Percentiles rank a stretch among this genome's conserved stretches.
Conservation (phyloP, 208 protist genomes). For the Trypanosoma rangeli region DNA sequence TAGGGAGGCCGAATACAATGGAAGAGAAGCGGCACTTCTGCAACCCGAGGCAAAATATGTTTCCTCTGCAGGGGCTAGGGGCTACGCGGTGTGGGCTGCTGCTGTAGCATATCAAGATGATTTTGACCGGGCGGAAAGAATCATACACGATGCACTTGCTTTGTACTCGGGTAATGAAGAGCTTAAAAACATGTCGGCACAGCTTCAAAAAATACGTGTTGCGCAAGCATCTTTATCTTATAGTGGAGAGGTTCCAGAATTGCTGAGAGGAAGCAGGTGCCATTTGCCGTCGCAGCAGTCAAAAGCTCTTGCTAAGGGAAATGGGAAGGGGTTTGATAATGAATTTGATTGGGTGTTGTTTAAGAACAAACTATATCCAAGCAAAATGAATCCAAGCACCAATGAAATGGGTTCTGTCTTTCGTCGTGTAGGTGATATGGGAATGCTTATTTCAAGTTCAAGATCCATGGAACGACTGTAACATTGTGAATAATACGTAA, state of each 20-base stretch:
- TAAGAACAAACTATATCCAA: conserved; percentile 80
- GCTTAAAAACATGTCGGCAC: conserved; percentile 27
- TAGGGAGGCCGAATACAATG: conserved; percentile 78
- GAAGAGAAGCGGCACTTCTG: conserved; percentile 66
- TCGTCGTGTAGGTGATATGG: conserved; percentile 76
- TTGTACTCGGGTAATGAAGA: conserved; percentile 38
- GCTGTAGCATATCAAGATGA: conserved; percentile 85
- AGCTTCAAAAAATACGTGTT: conserved; percentile 26
- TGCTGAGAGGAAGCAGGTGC: conserved; percentile 26
- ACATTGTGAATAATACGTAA: neutral
- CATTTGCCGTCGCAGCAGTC: conserved; percentile 53
- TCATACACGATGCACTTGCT: conserved; percentile 66
- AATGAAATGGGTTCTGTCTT: conserved; percentile 90
- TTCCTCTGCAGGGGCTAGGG: conserved; percentile 27
- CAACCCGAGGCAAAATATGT: conserved; percentile 28
- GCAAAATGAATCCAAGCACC: conserved; percentile 77
- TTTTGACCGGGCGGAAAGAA: conserved; percentile 52
- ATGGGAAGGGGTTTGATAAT: conserved; percentile 76
- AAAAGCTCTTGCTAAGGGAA: conserved; percentile 49
- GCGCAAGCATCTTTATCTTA: conserved; percentile 27
- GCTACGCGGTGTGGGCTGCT: conserved; percentile 71
- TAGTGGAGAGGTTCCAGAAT: conserved; percentile 22
- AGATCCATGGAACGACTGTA: conserved; percentile 66
- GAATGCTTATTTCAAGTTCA: conserved; percentile 73
- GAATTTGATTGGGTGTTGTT: conserved; percentile 84